phyloP scores from a whole-genome alignment of 768 basidiomycete species.

The Auricularia cornea region DNA sequence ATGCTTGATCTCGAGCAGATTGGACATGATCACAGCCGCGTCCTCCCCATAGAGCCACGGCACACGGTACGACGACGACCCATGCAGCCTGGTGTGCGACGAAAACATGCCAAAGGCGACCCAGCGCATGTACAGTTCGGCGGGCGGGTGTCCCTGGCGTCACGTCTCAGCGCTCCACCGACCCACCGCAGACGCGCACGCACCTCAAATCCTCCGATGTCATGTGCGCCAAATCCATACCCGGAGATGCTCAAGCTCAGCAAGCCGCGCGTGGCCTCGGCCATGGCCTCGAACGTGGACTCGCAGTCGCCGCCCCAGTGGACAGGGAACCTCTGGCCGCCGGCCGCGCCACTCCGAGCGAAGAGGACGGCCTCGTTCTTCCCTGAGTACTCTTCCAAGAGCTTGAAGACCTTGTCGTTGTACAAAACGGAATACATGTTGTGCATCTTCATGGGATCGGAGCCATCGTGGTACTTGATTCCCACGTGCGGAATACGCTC shows the following conservation, averaged over 20 bases:
- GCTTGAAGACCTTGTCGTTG: conserved; percentile 60
- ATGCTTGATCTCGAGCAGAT: conserved; percentile 54
- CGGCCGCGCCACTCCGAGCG: conserved; percentile 57
- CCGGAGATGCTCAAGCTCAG: conserved; percentile 61
- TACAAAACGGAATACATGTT: conserved; percentile 63
- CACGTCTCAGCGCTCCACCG: conserved; percentile 15
- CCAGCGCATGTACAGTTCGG: conserved; percentile 68
- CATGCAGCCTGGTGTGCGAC: conserved; percentile 66
- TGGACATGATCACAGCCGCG: conserved; percentile 29
- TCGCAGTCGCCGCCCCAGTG: conserved; percentile 76
- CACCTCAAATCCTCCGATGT: conserved; percentile 67
- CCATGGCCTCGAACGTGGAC: conserved; percentile 72
- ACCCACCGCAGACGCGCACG: background rate
- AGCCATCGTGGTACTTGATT: conserved; percentile 56
- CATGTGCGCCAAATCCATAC: conserved; percentile 65
- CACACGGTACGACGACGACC: conserved; percentile 65
- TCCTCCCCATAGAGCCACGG: conserved; percentile 65
- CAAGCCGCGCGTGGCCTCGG: conserved; percentile 56
- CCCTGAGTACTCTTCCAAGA: conserved; percentile 51
- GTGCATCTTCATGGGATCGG: conserved; percentile 62
- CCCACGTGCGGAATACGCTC: conserved; percentile 65
- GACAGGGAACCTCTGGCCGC: conserved; percentile 52
- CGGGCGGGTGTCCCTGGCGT: conserved; percentile 50
- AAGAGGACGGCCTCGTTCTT: conserved; percentile 61
- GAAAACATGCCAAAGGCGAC: conserved; percentile 71